Conservation (phyloP, 352 stramenopile genomes). For the Phytopythium oedochilum region DNA sequence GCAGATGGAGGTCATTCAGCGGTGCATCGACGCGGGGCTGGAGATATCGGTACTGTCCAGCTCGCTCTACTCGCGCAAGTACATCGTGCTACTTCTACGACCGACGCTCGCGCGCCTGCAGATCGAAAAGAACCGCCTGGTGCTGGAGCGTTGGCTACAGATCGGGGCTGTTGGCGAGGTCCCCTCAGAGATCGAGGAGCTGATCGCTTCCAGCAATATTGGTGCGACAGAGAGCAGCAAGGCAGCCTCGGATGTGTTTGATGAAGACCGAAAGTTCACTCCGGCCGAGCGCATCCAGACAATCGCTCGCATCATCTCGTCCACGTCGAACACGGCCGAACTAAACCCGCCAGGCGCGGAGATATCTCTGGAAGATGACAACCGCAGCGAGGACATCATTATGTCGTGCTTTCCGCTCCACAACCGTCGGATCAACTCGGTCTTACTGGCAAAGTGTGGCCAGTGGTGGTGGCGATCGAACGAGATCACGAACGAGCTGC, state of each 20-base stretch:
- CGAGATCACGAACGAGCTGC: slow-evolving; percentile 82
- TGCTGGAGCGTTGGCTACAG: slow-evolving; percentile 81
- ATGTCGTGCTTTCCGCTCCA: slow-evolving; percentile 80
- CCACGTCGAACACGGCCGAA: slow-evolving; percentile 58
- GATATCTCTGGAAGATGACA: slow-evolving; percentile 78
- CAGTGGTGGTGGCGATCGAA: slow-evolving; percentile 75
- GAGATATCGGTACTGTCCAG: slow-evolving; percentile 79
- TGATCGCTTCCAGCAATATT: slow-evolving; percentile 77
- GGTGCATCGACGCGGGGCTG: slow-evolving; percentile 68
- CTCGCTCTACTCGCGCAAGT: slow-evolving; percentile 79
- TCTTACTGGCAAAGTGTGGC: slow-evolving; percentile 63
- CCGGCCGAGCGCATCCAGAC: slow-evolving; percentile 80
- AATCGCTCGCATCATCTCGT: slow-evolving; percentile 85
- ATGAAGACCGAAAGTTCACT: slow-evolving; percentile 75
- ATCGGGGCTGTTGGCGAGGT: slow-evolving; percentile 84
- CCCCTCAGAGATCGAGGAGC: slow-evolving; percentile 80
- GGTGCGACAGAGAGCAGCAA: slow-evolving; percentile 29
- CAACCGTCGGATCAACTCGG: slow-evolving; percentile 69
- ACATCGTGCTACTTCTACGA: slow-evolving; percentile 67
- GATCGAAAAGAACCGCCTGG: slow-evolving; percentile 75
- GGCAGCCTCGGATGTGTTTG: slow-evolving; percentile 13
- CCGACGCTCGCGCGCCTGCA: slow-evolving; percentile 59
- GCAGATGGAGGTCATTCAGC: slow-evolving; percentile 70
- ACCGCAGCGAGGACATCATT: slow-evolving; percentile 69
- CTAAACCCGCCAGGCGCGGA: slow-evolving; percentile 72